Evolutionary conservation across 495 filamentous ascomycete genomes (phyloP), one percentile per base, ranked within the genome.

Genomic region (Viridothelium virens): DNA sequence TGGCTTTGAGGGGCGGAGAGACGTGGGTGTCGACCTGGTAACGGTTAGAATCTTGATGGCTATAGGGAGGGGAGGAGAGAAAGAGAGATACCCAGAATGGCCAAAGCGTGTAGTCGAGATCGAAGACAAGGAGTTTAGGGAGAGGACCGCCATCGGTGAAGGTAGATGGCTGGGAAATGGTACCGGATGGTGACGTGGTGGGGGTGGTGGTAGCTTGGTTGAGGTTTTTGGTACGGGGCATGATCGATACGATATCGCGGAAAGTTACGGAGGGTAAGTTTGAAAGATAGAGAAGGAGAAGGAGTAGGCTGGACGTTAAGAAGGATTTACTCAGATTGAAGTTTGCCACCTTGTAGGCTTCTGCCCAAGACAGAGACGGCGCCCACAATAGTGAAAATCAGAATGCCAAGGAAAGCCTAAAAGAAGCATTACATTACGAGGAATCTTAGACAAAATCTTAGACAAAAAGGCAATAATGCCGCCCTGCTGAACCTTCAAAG

Each of bases 71-170:
- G 2, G 31, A 31, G 18, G 31, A 36, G 53, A 36, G 31, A 36
- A 14, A 36, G 2, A 36, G 53, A 36, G 53, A 59, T 59, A 59
- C 53, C 92, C 93, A 98, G 80, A 96, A 96, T 2, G 92, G 91
- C 94, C 94, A 97, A 1, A 98, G 82, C 0, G 94, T 98, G 80
- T 96, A 97, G 80, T 98, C 94, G 62, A 97, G 83, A 75, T 98
- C 94, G 78, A 98, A 96, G 65, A 89, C 88, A 68, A 98, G 83
- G 67, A 95, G 78, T 68, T 88, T 90, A 0, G 94, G 94, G 2
- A 98, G 85, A 1, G 91, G 89, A 0, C 85, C 83, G 65, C 86
- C 86, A 76, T 98, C 92, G 61, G 77, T 83, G 74, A 96, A 86
- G 33, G 88, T 90, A 46, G 79, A 62, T 0, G 77, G 77, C 36